Conservation (phyloP, 305 asterid genomes). For the Rubia tinctorum region DNA sequence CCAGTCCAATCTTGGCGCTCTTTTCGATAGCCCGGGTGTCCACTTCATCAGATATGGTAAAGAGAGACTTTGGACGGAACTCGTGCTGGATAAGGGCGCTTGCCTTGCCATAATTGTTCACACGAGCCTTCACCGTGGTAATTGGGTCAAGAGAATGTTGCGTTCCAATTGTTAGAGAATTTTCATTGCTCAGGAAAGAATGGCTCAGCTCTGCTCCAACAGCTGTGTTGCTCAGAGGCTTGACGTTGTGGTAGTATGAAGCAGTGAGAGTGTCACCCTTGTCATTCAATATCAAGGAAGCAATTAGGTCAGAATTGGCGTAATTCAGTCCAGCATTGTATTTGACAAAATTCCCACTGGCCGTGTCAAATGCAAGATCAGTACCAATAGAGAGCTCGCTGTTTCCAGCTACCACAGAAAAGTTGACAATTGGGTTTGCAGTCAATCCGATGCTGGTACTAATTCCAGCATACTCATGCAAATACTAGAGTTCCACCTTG, state of each 20-base stretch:
- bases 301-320: constrained; percentile 62
- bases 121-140: constrained; percentile 83
- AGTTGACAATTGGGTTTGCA: constrained; percentile 46
- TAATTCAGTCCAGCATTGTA: constrained; percentile 72
- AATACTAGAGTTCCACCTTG: constrained; percentile 64
- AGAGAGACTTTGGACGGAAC: constrained; percentile 83
- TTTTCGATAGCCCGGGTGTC: constrained; percentile 90
- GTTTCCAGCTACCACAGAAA: constrained; percentile 91
- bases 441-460: constrained; percentile 42
- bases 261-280: constrained; percentile 69
- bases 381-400: constrained; percentile 59
- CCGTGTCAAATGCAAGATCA: constrained; percentile 87
- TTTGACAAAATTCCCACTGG: constrained; percentile 70
- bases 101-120: constrained; percentile 80
- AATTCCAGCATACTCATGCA: constrained; percentile 49
- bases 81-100: constrained; percentile 90
- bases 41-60: constrained; percentile 93
- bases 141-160: constrained; percentile 78
- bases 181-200: constrained; percentile 75
- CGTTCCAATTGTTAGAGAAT: constrained; percentile 72
- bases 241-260: constrained; percentile 77
- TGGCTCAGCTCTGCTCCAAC: constrained; percentile 95
- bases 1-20: constrained; percentile 85
- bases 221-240: constrained; percentile 77
- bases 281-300: constrained; percentile 72